phyloP scores from a whole-genome alignment of 2,329 filamentous ascomycete genomes.

The Ophiocordyceps camponoti-floridani region DNA sequence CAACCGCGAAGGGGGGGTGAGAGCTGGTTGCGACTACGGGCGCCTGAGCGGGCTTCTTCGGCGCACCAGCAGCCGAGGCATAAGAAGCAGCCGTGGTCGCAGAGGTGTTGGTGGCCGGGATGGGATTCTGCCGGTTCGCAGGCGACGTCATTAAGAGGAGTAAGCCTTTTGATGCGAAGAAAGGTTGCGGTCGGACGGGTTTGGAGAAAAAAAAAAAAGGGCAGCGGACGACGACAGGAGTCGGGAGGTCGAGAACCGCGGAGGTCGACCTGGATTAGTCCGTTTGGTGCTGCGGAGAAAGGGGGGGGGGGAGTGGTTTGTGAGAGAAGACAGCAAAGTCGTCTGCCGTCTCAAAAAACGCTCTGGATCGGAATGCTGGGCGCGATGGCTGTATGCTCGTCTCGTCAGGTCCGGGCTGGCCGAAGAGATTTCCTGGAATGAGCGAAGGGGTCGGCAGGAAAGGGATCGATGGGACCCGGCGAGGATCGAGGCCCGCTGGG shows the following conservation, averaged over 20 bases:
- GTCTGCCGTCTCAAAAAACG: background rate
- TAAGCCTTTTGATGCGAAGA: slow-evolving; percentile 11
- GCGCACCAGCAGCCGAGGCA: slow-evolving; percentile 47
- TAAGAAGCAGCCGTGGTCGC: slow-evolving; percentile 43
- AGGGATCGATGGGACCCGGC: slow-evolving; percentile 10
- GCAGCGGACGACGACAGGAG: background rate
- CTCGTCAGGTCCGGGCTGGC: slow-evolving; percentile 6
- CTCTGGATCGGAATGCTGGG: background rate
- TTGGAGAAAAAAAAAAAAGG: background rate
- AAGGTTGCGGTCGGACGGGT: background rate
- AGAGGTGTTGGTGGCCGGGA: slow-evolving; percentile 38
- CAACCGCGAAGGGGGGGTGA: slow-evolving; percentile 33
- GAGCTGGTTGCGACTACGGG: slow-evolving; percentile 43
- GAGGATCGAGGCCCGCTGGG: slow-evolving; percentile 7
- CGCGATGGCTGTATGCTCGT: slow-evolving; percentile 6
- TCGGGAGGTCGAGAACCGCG: background rate
- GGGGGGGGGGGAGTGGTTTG: background rate
- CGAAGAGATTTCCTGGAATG: slow-evolving; percentile 7
- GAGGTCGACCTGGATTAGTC: slow-evolving; percentile 5
- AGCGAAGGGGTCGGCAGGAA: slow-evolving; percentile 10
- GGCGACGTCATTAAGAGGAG: slow-evolving; percentile 39
- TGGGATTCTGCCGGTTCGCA: slow-evolving; percentile 34
- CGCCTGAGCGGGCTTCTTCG: slow-evolving; percentile 43
- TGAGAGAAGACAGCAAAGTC: slow-evolving; percentile 1
- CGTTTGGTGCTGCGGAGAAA: slow-evolving; percentile 2